Conservation (phyloP, 2,329 filamentous ascomycete species). For the Colletotrichum euphorbiae region DNA sequence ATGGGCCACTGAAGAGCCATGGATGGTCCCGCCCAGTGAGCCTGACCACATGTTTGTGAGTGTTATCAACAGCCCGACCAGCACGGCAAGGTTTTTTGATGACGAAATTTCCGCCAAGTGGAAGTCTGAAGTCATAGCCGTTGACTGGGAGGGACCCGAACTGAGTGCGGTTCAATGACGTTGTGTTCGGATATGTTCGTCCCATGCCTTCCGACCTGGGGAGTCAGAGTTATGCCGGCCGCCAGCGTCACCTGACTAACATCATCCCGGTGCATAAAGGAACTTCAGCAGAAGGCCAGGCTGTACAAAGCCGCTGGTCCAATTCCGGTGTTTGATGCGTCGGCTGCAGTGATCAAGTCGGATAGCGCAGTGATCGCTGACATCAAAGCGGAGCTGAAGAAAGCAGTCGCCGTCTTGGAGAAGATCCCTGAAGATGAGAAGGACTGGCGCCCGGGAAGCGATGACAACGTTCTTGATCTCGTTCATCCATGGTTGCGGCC, state of each 20-base stretch:
- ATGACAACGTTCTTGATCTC: constrained; percentile 69
- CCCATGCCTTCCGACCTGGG: background rate
- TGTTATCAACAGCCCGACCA: constrained; percentile 36
- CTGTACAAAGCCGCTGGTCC: constrained; percentile 49
- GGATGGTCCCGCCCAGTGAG: no score
- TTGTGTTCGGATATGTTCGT: constrained; percentile 48
- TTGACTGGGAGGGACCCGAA: constrained; percentile 46
- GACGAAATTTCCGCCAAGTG: constrained; percentile 44
- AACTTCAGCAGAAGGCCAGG: constrained; percentile 49
- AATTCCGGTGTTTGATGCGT: constrained; percentile 50
- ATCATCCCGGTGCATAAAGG: constrained; percentile 46
- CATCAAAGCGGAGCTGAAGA: constrained; percentile 52
- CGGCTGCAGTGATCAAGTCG: constrained; percentile 50
- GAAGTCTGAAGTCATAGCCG: constrained; percentile 41
- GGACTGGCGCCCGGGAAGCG: constrained; percentile 72
- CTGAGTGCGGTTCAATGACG: constrained; percentile 45
- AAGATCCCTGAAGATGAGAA: constrained; percentile 59
- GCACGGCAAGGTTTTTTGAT: constrained; percentile 44
- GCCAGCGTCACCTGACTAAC: constrained; percentile 4
- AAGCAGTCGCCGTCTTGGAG: constrained; percentile 60
- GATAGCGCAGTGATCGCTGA: constrained; percentile 45
- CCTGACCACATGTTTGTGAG: constrained; percentile 3
- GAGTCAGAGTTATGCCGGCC: no score
- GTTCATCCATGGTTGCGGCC: constrained; percentile 74
- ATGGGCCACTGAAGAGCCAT: no score